A percentile compares a stretch with the other conserved stretches of the same genome.
phyloP scores from a whole-genome alignment of 1,284 basidiomycete species.

The Meira nashicola region DNA sequence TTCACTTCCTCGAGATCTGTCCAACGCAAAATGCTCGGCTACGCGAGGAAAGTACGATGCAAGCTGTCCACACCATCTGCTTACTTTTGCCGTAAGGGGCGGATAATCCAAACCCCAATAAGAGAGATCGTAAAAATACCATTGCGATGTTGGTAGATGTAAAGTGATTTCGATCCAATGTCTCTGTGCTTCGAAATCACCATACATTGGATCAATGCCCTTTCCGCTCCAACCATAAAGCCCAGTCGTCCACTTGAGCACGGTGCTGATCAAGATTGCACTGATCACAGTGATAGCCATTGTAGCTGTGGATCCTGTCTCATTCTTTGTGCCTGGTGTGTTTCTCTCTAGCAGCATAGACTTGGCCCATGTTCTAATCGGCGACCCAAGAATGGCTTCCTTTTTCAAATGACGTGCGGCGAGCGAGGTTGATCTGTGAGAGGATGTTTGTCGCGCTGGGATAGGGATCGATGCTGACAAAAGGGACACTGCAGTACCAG shows the following conservation, averaged over 20 bases:
- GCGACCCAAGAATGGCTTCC: conserved; percentile 29
- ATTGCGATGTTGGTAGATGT: conserved; percentile 67
- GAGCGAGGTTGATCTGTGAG: neutral
- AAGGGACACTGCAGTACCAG: too few relatives aligned
- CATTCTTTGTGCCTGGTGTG: neutral
- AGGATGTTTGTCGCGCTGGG: neutral
- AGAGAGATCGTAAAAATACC: conserved; percentile 79
- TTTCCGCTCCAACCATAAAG: conserved; percentile 59
- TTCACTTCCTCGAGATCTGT: conserved; percentile 72
- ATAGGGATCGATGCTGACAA: too few relatives aligned
- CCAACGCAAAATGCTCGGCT: conserved; percentile 60
- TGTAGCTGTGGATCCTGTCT: neutral
- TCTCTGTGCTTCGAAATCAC: conserved; percentile 87
- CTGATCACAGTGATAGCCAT: conserved; percentile 2
- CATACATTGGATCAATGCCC: conserved; percentile 71
- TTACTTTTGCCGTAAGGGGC: conserved; percentile 70
- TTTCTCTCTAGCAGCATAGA: conserved; percentile 20
- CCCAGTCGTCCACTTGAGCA: conserved; percentile 35
- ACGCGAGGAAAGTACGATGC: conserved; percentile 22
- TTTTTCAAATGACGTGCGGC: neutral
- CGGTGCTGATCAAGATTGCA: conserved; percentile 18
- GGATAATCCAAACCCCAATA: conserved; percentile 84
- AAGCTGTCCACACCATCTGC: conserved; percentile 19
- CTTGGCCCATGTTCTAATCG: conserved; percentile 34
- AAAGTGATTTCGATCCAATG: conserved; percentile 89